Evolutionary conservation across 148 eudicot genomes (phyloP), one percentile per base, ranked within the genome.

Genomic region (Chenopodium formosanum): DNA sequence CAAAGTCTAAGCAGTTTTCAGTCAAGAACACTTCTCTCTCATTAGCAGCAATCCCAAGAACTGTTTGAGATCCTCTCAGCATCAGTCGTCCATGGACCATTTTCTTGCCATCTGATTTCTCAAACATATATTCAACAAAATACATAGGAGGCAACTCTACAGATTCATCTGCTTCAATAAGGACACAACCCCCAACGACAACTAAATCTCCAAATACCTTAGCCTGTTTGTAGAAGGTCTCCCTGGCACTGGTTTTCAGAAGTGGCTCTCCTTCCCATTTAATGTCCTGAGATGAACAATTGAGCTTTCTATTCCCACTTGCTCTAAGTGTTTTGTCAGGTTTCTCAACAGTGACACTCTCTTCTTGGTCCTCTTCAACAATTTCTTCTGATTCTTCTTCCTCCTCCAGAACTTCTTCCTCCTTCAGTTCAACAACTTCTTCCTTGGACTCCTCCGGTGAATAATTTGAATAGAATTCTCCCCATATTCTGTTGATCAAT

Each of bases 401-500:
- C 52, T 81, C 88, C 67, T 91, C 98, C 71, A 91, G 97, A 68
- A 48, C 90, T 70, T 92, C 95, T 77, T 87, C 93, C 77, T 80
- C 90, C 77, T 89, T 91, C 81, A 88, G 87, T 58, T 75, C 84
- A 73, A 83, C 89, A 77, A 77, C 62, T 64, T 47, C 37, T 53
- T 91, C 94, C 83, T 88, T 88, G 9, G 86, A 83, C 27, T 84
- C 93, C 73, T 92, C 99, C 1, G 97, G 93, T 23, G 91, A 89
- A 86, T 90, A 91, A 73, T 94, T 91, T 76, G 98, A 94, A 81
- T 96, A 96, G 81, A 86, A 96, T 79, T 88, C 93, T 4, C 95
- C 99, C 99, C 99, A 96, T n/a, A 96, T 92, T 87, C 97, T 92
- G 83, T 94, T 96, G 67, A 96, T 90, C 23, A 96, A 86, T 79